phyloP scores from a whole-genome alignment of 345 rosid genomes.

The Lagerstroemia speciosa region DNA sequence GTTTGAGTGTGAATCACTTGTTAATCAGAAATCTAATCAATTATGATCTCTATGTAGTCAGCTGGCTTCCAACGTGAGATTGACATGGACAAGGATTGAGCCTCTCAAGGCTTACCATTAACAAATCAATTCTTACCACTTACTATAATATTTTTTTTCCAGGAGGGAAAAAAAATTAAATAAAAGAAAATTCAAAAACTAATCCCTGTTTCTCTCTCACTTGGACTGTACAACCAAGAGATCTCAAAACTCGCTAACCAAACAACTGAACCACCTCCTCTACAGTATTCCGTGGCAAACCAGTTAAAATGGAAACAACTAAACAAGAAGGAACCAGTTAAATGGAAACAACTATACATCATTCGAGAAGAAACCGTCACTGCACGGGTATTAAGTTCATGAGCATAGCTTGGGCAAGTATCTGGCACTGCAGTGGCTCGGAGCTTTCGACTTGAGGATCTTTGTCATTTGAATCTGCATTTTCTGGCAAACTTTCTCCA shows the following conservation, averaged over 20 bases:
- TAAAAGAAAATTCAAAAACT: constrained; percentile 9
- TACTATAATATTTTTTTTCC: constrained; percentile 4
- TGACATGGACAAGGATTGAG: constrained; percentile 23
- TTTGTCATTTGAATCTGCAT: constrained; percentile 80
- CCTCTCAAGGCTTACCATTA: constrained; percentile 7
- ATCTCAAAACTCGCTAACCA: constrained; percentile 5
- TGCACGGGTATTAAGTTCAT: constrained; percentile 14
- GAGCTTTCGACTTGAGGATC: constrained; percentile 49
- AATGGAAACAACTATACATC: background rate
- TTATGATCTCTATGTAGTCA: too few relatives aligned
- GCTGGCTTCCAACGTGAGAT: constrained; percentile 9
- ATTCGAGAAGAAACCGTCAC: background rate
- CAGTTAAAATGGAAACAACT: background rate
- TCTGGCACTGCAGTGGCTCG: constrained; percentile 37
- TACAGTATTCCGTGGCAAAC: constrained; percentile 12
- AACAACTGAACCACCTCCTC: constrained; percentile 7
- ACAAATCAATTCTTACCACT: background rate
- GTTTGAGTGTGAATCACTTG: too few relatives aligned
- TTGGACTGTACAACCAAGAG: constrained; percentile 32
- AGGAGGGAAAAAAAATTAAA: background rate
- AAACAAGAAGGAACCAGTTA: constrained; percentile 11
- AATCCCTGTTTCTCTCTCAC: constrained; percentile 13
- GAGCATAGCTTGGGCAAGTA: constrained; percentile 84
- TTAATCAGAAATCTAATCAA: too few relatives aligned
- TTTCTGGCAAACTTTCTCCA: constrained; percentile 72